Evolutionary conservation across 495 filamentous ascomycete genomes (phyloP).

Genomic region (Cladorrhinum samala): DNA sequence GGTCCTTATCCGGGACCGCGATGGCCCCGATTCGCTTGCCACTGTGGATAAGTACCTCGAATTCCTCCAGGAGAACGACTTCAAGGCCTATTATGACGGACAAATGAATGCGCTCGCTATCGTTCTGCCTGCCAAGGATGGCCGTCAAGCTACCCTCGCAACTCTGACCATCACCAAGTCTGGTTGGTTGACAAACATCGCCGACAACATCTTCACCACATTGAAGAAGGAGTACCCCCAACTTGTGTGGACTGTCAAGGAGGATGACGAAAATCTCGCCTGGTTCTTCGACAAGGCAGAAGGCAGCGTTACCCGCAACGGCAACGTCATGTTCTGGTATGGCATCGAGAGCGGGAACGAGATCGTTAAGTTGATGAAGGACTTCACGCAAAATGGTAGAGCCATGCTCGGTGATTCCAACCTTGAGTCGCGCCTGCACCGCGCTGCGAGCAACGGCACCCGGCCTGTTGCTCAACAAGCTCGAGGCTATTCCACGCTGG

Average conservation of each 20-base stretch:
- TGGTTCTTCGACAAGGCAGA: constrained; percentile 99
- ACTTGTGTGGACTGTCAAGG: constrained; percentile 94
- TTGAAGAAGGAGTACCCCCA: constrained; percentile 90
- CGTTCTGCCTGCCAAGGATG: constrained; percentile 63
- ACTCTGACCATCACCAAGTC: constrained; percentile 94
- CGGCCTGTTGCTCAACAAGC: constrained; percentile 50
- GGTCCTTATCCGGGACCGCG: constrained; percentile 77
- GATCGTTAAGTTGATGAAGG: constrained; percentile 77
- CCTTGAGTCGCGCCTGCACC: constrained; percentile 74
- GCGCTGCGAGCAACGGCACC: constrained; percentile 57
- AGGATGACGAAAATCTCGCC: constrained; percentile 92
- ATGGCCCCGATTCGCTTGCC: constrained; percentile 72
- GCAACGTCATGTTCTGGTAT: constrained; percentile 95
- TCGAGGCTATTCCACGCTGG: constrained; percentile 57
- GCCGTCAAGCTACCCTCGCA: constrained; percentile 66
- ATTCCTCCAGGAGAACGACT: constrained; percentile 64
- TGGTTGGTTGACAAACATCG: constrained; percentile 91
- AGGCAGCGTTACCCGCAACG: constrained; percentile 76
- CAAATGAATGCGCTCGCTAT: constrained; percentile 96
- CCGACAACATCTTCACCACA: constrained; percentile 93
- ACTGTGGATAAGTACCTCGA: constrained; percentile 85
- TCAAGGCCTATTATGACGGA: constrained; percentile 94
- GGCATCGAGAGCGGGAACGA: constrained; percentile 82
- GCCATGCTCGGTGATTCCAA: constrained; percentile 90
- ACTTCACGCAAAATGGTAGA: constrained; percentile 77